Percentiles rank a stretch among this genome's conserved stretches.
Evolutionary conservation across 1,284 basidiomycete species (phyloP).

Genomic region (Moesziomyces antarcticus): DNA sequence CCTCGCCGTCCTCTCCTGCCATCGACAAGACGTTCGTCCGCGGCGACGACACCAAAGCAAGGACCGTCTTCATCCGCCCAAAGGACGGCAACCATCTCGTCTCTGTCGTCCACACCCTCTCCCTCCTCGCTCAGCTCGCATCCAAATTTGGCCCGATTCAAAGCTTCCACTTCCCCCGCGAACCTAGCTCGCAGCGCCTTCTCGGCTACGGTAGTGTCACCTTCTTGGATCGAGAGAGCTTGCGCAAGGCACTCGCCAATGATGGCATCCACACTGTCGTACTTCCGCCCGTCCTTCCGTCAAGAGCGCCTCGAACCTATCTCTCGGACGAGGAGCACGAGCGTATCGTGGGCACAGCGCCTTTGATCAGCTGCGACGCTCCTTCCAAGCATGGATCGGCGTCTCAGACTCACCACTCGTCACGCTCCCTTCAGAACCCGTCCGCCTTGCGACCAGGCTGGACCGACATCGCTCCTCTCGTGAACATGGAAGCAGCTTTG

Average conservation of each 20-base stretch:
- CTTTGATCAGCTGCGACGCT: slow-evolving; percentile 23
- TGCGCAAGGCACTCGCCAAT: slow-evolving; percentile 35
- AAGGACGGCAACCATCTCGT: slow-evolving; percentile 41
- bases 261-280: slow-evolving; percentile 28
- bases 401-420: slow-evolving; percentile 15
- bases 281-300: slow-evolving; percentile 35
- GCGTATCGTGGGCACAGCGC: slow-evolving; percentile 21
- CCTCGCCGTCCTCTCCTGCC: not conserved
- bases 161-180: slow-evolving; percentile 47
- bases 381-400: slow-evolving; percentile 12
- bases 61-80: slow-evolving; percentile 43
- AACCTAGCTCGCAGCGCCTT: slow-evolving; percentile 19
- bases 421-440: slow-evolving; percentile 36
- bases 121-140: slow-evolving; percentile 35
- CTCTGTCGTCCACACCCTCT: slow-evolving; percentile 43
- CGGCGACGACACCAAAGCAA: slow-evolving; percentile 9
- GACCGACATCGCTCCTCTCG: slow-evolving; percentile 38
- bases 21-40: not conserved
- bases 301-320: slow-evolving; percentile 37
- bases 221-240: slow-evolving; percentile 26
- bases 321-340: slow-evolving; percentile 33
- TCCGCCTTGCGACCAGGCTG: slow-evolving; percentile 38
- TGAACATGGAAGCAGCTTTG: slow-evolving; percentile 20
- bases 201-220: slow-evolving; percentile 46
- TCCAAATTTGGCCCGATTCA: slow-evolving; percentile 39